Base-by-base conservation (phyloP, 73 alveolate species). In the Paramecium pentaurelia region DNA sequence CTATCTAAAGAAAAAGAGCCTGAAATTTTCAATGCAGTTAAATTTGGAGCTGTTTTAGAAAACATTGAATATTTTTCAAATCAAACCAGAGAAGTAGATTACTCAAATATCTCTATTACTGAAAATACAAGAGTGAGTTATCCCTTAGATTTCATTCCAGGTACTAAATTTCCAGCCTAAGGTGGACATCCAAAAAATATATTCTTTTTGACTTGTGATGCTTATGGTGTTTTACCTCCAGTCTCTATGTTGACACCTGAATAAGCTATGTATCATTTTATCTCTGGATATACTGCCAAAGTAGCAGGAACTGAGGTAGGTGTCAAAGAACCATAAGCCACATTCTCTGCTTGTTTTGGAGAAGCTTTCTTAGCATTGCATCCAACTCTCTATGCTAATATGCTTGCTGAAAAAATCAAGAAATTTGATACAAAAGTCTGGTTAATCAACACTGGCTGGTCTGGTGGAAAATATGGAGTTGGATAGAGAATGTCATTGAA, bases 271-370 rank as follows among this genome's bases (percentile, higher is more conserved):
- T 98, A 98, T 92, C 99, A 98, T 97, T 98, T 98, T 96, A 97
- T 98, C 73, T 92, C 97, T 20, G 99, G 99, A 32, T 98, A 98
- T 97, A 98, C 99, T 32, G 99, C 99, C 36, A 98, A 98, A 93
- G 91, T 98, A 44, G 99, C 99, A 16, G 99, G 99, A 54, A 97
- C 99, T 58, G 99, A 96, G 94, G 94, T 96, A 64, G 99, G 99
- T 54, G 95, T 97, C 77, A 90, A 93, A 22, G 99, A 97, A 83
- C 99, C 99, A 10, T 96, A 91, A 16, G 97, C 99, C 18, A 96
- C 99, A 27, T 98, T 98, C 96, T 98, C 99, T 30, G 99, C 99
- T 49, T 98, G 99, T 93, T 98, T 97, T 93, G 99, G 99, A n/a
- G 99, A 96, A 70, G 99, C 99, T 51, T 98, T 98, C 96, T 86